Base-by-base conservation (phyloP, 306 rosid species). In the Dalbergia cultrata region DNA sequence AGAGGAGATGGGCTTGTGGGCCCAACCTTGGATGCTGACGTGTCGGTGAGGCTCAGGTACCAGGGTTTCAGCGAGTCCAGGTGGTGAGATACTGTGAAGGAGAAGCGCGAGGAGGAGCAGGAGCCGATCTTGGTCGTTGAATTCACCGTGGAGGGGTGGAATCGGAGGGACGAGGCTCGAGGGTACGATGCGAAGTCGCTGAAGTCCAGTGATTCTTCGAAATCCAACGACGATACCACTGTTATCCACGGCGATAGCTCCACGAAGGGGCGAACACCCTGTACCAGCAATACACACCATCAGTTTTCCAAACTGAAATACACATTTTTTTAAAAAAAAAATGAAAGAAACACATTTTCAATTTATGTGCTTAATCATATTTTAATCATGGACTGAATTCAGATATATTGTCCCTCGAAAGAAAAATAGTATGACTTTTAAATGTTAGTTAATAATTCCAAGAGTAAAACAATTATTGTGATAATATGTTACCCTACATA, bases 231-330 rank as follows among this genome's bases (percentile, higher is more conserved):
- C 16, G 97, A 95, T 0, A 93, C 90, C 52, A 91, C 81, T 79
- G 76, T 88, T 60, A 92, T 88, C 5, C 72, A 87, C 83, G 92
- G 41, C 49, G 99, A 93, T 19, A 93, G 70, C 75, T 95, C 99
- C 17, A 95, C 94, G 44, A 95, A 95, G 33, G 99, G 91, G 13
- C 93, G 80, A 33, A 92, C 97, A 8, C 99, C 99, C 99, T 95
- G 80, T 86, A 85, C 10, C 26, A 71, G 8, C 43, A 17, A 22
- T 8, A 13, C 80, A 73, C 75, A 73, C 0, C 5, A 47, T 47
- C 53, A 47, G 53, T 47, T 47, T 47, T 2, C 14, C 5, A 47
- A 47, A 47, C 16, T 47, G 3, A 11, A 47, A 37, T 37, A 37
- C 41, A 37, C 41, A 37, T 37, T 37, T 37, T 37, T 5, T 37